Percentiles rank a stretch among this genome's conserved stretches.
phyloP scores from a whole-genome alignment of 2,329 filamentous ascomycete genomes.

The Graphilbum sp. region DNA sequence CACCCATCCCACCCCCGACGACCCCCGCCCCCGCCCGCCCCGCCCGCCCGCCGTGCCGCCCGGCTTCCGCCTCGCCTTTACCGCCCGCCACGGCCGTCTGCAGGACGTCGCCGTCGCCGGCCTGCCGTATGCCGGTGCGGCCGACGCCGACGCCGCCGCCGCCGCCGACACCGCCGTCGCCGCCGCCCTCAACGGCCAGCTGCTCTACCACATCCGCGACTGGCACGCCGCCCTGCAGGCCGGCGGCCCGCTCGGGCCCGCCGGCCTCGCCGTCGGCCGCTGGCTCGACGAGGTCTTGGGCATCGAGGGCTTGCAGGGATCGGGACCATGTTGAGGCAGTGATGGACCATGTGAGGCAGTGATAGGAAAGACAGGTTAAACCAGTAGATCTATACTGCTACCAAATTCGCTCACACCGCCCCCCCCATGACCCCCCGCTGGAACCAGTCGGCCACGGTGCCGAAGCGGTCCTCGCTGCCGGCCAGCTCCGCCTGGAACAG shows the following conservation, averaged over 20 bases:
- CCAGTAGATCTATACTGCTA: no score
- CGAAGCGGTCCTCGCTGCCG: constrained; percentile 66
- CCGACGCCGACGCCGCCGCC: constrained; percentile 1
- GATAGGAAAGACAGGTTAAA: no score
- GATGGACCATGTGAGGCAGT: no score
- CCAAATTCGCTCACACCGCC: constrained; percentile 15
- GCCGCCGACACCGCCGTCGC: constrained; percentile 6
- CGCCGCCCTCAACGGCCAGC: constrained; percentile 10
- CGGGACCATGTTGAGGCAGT: no score
- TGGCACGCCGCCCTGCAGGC: constrained; percentile 12
- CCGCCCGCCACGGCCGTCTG: constrained; percentile 23
- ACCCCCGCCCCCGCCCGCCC: constrained; percentile 37
- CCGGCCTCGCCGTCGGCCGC: constrained; percentile 8
- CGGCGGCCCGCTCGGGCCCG: constrained; percentile 5
- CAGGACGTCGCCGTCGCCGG: constrained; percentile 13
- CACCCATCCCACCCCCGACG: constrained; percentile 39
- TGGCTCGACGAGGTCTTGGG: constrained; percentile 19
- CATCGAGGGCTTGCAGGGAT: neutral
- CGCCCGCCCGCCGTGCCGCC: constrained; percentile 29
- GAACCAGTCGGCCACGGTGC: constrained; percentile 89
- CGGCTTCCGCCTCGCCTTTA: constrained; percentile 19
- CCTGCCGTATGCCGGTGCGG: constrained; percentile 4
- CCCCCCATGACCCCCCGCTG: constrained; percentile 74
- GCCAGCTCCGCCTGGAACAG: constrained; percentile 70
- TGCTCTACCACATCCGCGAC: constrained; percentile 14